Evolutionary conservation across 139 green algal species (phyloP).

Genomic region (Bryopsis sp.): DNA sequence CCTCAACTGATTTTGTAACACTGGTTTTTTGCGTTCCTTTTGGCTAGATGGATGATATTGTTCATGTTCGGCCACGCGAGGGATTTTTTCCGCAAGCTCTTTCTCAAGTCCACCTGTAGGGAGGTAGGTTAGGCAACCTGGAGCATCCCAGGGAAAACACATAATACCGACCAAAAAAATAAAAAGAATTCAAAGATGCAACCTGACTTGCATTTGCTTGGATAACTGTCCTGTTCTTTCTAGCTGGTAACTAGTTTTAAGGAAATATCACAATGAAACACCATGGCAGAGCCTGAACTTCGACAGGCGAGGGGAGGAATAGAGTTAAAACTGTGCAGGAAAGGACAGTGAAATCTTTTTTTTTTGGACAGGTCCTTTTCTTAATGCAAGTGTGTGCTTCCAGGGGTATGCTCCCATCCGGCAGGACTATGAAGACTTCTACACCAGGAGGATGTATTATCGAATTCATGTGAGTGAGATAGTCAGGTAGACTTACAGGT

Average conservation of each 20-base stretch:
- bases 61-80: conserved; percentile 74
- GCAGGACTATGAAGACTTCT: conserved; percentile 89
- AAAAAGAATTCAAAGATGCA: too few relatives aligned
- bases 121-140: neutral
- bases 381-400: neutral
- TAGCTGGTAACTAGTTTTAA: too few relatives aligned
- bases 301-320: too few relatives aligned
- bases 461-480: conserved; percentile 67
- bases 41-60: conserved; percentile 45
- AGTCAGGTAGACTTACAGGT: too few relatives aligned
- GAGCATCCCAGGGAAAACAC: too few relatives aligned
- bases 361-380: neutral
- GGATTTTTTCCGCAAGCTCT: conserved; percentile 53
- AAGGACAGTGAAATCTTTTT: neutral
- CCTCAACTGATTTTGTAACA: too few relatives aligned
- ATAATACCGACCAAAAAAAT: too few relatives aligned
- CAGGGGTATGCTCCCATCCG: conserved; percentile 84
- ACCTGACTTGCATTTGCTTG: neutral
- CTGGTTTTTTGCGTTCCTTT: too few relatives aligned
- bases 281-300: too few relatives aligned
- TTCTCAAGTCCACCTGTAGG: neutral
- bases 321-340: too few relatives aligned
- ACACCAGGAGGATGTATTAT: conserved; percentile 85
- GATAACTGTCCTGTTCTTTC: neutral
- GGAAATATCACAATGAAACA: too few relatives aligned